Evolutionary conservation across 2,329 filamentous ascomycete genomes (phyloP).

Genomic region (Ophiostoma sp.): DNA sequence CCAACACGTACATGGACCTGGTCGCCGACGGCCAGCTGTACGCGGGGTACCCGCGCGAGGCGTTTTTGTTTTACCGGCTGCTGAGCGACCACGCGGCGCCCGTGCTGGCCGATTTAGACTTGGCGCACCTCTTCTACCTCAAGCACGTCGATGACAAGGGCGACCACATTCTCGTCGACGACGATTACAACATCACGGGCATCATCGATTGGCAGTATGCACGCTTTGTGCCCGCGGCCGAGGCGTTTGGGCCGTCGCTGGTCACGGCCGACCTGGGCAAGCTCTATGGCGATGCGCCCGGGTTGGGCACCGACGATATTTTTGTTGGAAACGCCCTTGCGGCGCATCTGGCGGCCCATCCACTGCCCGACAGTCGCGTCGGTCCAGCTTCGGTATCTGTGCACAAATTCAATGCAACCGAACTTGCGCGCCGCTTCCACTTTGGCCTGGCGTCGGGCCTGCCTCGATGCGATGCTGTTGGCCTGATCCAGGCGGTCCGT

Average conservation of each 20-base stretch:
- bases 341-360: not conserved
- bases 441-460: slow-evolving; percentile 18
- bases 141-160: slow-evolving; percentile 21
- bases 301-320: not conserved
- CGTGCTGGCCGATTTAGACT: not conserved
- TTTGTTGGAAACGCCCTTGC: not conserved
- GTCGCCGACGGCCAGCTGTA: not conserved
- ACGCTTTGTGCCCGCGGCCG: slow-evolving; percentile 31
- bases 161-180: slow-evolving; percentile 19
- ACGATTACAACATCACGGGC: slow-evolving; percentile 13
- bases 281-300: slow-evolving; percentile 1
- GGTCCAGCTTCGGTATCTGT: not conserved
- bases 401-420: not conserved
- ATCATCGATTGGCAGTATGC: slow-evolving; percentile 31
- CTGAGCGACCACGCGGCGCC: not conserved
- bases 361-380: not conserved
- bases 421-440: slow-evolving; percentile 19
- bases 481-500: not conserved
- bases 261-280: slow-evolving; percentile 5
- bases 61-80: slow-evolving; percentile 14
- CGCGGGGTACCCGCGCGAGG: not conserved
- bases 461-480: not conserved
- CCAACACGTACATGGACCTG: not conserved
- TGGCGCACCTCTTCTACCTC: slow-evolving; percentile 5
- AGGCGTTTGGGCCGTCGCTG: slow-evolving; percentile 14